Conservation (phyloP, 1,139 yeast genomes). For the Debaryomyces psychrophilus region DNA sequence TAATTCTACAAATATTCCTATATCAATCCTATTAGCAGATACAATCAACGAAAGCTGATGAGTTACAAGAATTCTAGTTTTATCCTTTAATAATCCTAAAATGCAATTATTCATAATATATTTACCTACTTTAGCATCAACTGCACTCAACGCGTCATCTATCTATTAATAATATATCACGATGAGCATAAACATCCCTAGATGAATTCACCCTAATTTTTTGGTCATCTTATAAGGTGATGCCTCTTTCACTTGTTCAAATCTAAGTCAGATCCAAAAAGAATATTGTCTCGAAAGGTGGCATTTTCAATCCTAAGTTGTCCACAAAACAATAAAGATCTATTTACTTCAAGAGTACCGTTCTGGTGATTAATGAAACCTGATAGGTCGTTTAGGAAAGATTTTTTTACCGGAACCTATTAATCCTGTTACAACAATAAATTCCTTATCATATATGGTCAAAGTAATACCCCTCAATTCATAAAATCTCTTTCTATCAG, state of each 20-base stretch:
- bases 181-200: conserved; percentile 46
- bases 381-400: conserved; percentile 59
- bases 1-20: conserved; percentile 45
- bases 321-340: conserved; percentile 50
- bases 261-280: conserved; percentile 34
- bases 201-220: conserved; percentile 52
- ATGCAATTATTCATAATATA: conserved; percentile 46
- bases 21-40: conserved; percentile 41
- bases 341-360: conserved; percentile 46
- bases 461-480: conserved; percentile 23
- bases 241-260: conserved; percentile 46
- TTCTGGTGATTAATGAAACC: conserved; percentile 54
- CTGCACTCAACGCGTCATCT: conserved; percentile 54
- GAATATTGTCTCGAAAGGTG: conserved; percentile 44
- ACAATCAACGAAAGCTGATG: conserved; percentile 50
- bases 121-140: conserved; percentile 53
- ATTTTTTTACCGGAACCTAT: conserved; percentile 74
- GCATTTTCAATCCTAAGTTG: conserved; percentile 53
- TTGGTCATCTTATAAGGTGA: conserved; percentile 54
- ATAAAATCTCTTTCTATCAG: conserved; percentile 11
- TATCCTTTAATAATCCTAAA: conserved; percentile 35
- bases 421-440: conserved; percentile 69
- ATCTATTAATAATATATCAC: conserved; percentile 45
- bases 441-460: conserved; percentile 50
- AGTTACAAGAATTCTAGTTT: conserved; percentile 50